Conservation (phyloP, 164 flowering plant genomes). For the Dillenia turbinata region DNA sequence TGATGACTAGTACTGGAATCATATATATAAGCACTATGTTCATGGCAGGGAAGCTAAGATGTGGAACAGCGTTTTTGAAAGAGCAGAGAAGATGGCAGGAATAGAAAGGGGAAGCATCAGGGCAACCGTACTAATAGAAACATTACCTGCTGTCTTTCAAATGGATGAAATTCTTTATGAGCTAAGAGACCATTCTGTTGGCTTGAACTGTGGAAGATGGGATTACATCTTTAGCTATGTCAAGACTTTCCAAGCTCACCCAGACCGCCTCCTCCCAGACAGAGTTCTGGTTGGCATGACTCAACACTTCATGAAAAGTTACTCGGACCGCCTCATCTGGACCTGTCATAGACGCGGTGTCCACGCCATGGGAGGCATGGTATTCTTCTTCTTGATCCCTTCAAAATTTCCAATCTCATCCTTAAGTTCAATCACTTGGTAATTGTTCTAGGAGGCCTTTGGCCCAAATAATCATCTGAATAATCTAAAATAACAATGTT, state of each 20-base stretch:
- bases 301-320: constrained; percentile 83
- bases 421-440: too few relatives aligned
- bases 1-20: too few relatives aligned
- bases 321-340: constrained; percentile 81
- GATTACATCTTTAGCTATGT: constrained; percentile 96
- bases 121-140: constrained; percentile 88
- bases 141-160: constrained; percentile 91
- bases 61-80: constrained; percentile 85
- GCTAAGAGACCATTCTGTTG: constrained; percentile 81
- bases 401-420: too few relatives aligned
- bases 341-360: constrained; percentile 92
- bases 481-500: too few relatives aligned
- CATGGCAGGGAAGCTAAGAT: constrained; percentile 77
- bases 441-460: too few relatives aligned
- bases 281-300: constrained; percentile 82
- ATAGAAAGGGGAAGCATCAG: constrained; percentile 81
- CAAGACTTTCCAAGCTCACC: constrained; percentile 85
- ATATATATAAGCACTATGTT: background rate
- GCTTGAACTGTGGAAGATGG: constrained; percentile 97
- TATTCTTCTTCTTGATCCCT: constrained; percentile 17
- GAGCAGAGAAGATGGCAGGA: constrained; percentile 79
- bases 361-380: constrained; percentile 99
- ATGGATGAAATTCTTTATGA: constrained; percentile 92
- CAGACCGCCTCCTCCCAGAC: constrained; percentile 81
- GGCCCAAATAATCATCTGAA: too few relatives aligned